Evolutionary conservation across 257 asterid genomes (phyloP).

Genomic region (Nicotiana obtusifolia): DNA sequence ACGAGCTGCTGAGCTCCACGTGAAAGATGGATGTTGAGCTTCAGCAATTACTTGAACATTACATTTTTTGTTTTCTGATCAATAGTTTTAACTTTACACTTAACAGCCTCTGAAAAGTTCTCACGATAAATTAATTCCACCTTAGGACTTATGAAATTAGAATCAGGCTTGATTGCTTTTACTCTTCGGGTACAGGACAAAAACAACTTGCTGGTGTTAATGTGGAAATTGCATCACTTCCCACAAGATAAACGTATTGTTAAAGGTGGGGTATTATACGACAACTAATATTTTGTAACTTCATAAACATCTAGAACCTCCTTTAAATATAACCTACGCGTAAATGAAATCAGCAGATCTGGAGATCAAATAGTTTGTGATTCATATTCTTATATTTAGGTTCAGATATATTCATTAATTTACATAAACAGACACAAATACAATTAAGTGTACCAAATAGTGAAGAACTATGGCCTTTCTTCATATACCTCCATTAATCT

Average conservation of each 20-base stretch:
- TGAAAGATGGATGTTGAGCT: not conserved
- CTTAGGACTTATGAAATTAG: not conserved
- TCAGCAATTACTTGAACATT: not conserved
- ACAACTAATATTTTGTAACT: not conserved
- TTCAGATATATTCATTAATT: not conserved
- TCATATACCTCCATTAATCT: constrained; percentile 53
- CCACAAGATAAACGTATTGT: not conserved
- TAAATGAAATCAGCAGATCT: not conserved
- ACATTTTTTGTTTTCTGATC: not conserved
- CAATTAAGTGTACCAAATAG: not conserved
- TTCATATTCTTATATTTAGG: not conserved
- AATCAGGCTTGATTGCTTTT: not conserved
- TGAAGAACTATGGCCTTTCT: constrained; percentile 12
- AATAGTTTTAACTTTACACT: not conserved
- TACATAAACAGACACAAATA: not conserved
- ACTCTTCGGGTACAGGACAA: not conserved
- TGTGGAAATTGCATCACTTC: not conserved
- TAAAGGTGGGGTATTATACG: not conserved
- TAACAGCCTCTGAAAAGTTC: not conserved
- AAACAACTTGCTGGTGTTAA: not conserved
- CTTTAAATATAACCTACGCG: not conserved
- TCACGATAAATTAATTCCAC: not conserved
- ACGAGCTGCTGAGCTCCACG: not conserved
- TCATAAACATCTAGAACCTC: not conserved
- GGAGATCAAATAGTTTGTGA: not conserved